Evolutionary conservation across 306 rosid genomes (phyloP), one percentile per base, ranked within the genome.

Genomic region (Castanea mollissima): DNA sequence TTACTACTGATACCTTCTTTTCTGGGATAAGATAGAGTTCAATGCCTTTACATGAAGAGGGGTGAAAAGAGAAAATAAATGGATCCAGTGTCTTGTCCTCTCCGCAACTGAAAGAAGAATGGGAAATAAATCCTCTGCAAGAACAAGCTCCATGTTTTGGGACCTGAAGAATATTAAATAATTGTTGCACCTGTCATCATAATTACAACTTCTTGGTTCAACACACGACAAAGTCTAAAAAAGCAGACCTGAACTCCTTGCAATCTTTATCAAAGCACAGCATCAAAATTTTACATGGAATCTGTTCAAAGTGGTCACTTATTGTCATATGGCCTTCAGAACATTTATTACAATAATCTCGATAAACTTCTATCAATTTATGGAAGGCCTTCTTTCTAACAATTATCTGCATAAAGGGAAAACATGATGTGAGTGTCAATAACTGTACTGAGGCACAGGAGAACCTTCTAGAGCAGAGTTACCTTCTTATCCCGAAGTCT

Each of bases 401-500:
- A 84, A 92, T 69, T 75, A 90, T 79, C 99, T 95, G 88, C 69
- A 86, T 27, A 35, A 56, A 82, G 16, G 49, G 32, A 72, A 63
- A 78, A 70, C 2, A 84, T 65, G 29, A 38, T 74, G 73, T 16
- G 63, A 75, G 21, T 74, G 65, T 68, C 38, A 56, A 71, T 34
- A 78, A 56, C 71, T 69, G 69, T 62, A 69, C 71, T 75, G 74
- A 69, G 76, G 71, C 41, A 70, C 55, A 74, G 13, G 19, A 3
- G 46, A 74, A 62, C 57, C 49, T 72, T 62, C 69, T 79, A 73
- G 12, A 55, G 65, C 63, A 84, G 86, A 7, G 70, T 54, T 93
- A 87, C 99, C 98, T 87, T 91, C 86, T 91, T 93, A 87, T 95
- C 99, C 74, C 93, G 78, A 71, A 93, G 97, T 79, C 99, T 93